Evolutionary conservation across 345 rosid genomes (phyloP).

Genomic region (Murraya paniculata): DNA sequence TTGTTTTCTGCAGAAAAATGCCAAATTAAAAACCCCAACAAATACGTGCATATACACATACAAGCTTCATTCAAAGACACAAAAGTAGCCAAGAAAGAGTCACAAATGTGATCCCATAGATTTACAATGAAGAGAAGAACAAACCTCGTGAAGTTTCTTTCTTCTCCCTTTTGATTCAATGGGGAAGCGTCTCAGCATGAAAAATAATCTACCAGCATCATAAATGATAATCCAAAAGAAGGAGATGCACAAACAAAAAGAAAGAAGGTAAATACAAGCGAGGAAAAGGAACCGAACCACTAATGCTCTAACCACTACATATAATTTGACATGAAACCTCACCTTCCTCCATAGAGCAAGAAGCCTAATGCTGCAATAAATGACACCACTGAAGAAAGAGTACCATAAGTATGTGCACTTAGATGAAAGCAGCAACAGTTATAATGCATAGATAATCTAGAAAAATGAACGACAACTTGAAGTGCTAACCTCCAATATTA

Average conservation of each 20-base stretch:
- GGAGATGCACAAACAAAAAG: slow-evolving; percentile 1
- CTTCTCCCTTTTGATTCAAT: slow-evolving; percentile 98
- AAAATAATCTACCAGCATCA: slow-evolving; percentile 59
- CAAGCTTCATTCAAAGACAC: background rate
- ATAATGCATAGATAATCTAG: background rate
- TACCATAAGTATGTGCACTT: slow-evolving; percentile 6
- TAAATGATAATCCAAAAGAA: background rate
- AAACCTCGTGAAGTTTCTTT: slow-evolving; percentile 97
- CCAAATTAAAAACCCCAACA: background rate
- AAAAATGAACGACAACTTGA: background rate
- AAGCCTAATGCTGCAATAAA: slow-evolving; percentile 88
- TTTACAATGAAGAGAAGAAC: slow-evolving; percentile 8
- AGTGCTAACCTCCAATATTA: slow-evolving; percentile 2
- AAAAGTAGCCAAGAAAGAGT: background rate
- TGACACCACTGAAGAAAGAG: slow-evolving; percentile 64
- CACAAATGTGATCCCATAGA: background rate
- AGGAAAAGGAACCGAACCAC: slow-evolving; percentile 6
- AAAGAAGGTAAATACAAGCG: slow-evolving; percentile 4
- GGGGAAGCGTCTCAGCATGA: slow-evolving; percentile 95
- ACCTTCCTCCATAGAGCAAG: slow-evolving; percentile 99
- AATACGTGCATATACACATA: background rate
- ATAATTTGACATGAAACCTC: slow-evolving; percentile 18
- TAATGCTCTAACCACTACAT: slow-evolving; percentile 10
- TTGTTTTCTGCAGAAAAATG: background rate
- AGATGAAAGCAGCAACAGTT: background rate